A percentile compares a stretch with the other conserved stretches of the same genome.
These are phyloP conservation scores for Nemophila menziesii DNA, from an alignment of 257 asterid genomes.

Conservation along the genomic window DNA sequence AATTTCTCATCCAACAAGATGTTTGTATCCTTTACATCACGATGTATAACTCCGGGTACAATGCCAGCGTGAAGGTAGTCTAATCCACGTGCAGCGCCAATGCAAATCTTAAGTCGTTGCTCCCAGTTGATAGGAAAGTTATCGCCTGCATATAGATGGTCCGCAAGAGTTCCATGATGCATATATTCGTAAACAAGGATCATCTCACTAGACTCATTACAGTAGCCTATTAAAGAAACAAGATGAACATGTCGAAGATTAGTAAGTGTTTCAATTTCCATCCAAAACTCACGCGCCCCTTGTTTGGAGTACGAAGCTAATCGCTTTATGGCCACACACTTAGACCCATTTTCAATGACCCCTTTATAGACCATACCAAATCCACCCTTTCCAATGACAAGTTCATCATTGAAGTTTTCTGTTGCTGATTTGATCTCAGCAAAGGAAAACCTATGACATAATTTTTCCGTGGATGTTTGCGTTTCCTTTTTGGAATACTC, in stretches of 20 bases:
- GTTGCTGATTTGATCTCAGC: slow-evolving; percentile 9
- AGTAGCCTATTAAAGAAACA: slow-evolving; percentile 13
- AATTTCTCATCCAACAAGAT: slow-evolving; percentile 8
- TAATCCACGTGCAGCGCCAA: slow-evolving; percentile 9
- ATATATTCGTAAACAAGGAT: slow-evolving; percentile 58
- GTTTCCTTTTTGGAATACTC: neutral
- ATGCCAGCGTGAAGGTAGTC: slow-evolving; percentile 8
- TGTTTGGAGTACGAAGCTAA: slow-evolving; percentile 8
- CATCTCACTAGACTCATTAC: slow-evolving; percentile 5
- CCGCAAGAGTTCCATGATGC: slow-evolving; percentile 32
- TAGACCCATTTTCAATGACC: neutral
- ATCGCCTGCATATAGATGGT: slow-evolving; percentile 2
- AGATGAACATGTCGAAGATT: slow-evolving; percentile 10
- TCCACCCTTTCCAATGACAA: slow-evolving; percentile 13
- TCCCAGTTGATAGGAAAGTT: neutral
- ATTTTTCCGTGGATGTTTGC: neutral
- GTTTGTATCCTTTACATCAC: slow-evolving; percentile 13
- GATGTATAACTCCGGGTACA: slow-evolving; percentile 5
- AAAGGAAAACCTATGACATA: neutral
- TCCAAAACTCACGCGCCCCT: slow-evolving; percentile 14
- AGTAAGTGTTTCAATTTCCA: slow-evolving; percentile 13
- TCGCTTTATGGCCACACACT: slow-evolving; percentile 10
- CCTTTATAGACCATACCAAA: slow-evolving; percentile 14
- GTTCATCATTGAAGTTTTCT: slow-evolving; percentile 8
- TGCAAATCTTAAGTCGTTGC: slow-evolving; percentile 13